phyloP scores from a whole-genome alignment of 495 filamentous ascomycete genomes.

The Hyaloscypha finlandica region DNA sequence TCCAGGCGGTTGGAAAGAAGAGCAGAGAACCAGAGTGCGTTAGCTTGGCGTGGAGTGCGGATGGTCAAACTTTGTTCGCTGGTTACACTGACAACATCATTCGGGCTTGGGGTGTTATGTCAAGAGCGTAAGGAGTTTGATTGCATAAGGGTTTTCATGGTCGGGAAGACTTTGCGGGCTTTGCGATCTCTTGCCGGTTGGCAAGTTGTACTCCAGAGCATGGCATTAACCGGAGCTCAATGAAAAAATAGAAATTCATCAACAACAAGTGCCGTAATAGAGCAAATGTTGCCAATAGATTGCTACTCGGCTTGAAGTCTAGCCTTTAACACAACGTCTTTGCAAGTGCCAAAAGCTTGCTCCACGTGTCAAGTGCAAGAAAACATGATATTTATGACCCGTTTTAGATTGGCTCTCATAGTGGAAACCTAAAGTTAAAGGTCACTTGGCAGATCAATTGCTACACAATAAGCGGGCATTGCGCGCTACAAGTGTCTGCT shows the following conservation, averaged over 20 bases:
- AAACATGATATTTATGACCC: background rate
- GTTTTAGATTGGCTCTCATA: background rate
- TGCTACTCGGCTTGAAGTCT: background rate
- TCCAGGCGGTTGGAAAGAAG: constrained; percentile 97
- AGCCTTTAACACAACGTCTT: background rate
- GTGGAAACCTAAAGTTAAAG: background rate
- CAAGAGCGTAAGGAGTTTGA: constrained; percentile 51
- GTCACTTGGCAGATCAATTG: background rate
- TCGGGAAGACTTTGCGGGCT: constrained; percentile 31
- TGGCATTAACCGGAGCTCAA: constrained; percentile 32
- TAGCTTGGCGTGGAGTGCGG: constrained; percentile 92
- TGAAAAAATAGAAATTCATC: constrained; percentile 29
- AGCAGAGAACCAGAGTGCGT: constrained; percentile 98
- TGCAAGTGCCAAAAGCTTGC: background rate
- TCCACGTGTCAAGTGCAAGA: background rate
- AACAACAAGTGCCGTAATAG: background rate
- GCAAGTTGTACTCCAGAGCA: constrained; percentile 34
- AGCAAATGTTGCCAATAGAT: background rate
- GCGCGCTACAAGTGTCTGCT: background rate
- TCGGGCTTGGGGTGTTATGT: constrained; percentile 98
- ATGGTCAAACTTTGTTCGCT: constrained; percentile 98
- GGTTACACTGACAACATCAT: constrained; percentile 99
- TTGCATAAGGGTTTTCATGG: constrained; percentile 29
- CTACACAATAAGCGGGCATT: background rate
- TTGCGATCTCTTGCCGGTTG: constrained; percentile 30